Evolutionary conservation across 768 basidiomycete genomes (phyloP), one percentile per base, ranked within the genome.

Genomic region (Ramaria sp.): DNA sequence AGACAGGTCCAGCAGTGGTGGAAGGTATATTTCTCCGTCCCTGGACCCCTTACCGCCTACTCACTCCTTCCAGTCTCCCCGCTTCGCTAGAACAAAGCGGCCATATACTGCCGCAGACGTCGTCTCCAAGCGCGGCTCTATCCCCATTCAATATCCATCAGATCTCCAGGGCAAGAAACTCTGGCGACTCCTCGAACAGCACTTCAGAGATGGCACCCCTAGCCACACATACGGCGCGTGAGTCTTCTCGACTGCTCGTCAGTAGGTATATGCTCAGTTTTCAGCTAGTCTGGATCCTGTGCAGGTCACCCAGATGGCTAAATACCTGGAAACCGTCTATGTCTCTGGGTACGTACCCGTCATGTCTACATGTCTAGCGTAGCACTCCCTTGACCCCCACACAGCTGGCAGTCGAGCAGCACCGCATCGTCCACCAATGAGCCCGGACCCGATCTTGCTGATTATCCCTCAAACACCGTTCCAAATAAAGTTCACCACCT

Each of bases 381-480:
- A 33, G 12, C 30, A 57, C 30, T 15, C 31, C 4, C 15, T 30
- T 22, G 24, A 33, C 27, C 20, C 31, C n/a, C n/a, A 19, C 43
- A 46, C 54, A 57, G 55, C 9, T 91, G 88, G 89, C 89, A 91
- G 65, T 91, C 86, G 17, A 93, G 90, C 19, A 91, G 89, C 65
- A 98, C 94, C 2, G 96, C 96, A 1, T 87, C 89, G 0, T 87
- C 83, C 68, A 88, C 91, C 27, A 86, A 97, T 62, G 96, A 99
- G 71, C 96, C 96, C 22, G 96, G 96, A 34, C 96, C 96, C 12
- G 95, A 98, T 79, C 88, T 98, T 64, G 95, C 95, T 91, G 94
- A 97, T 70, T 97, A 98, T 72, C 96, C 96, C 1, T 95, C 89
- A 51, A 97, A 98, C 76, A 98, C 96, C 20, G 95, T 98, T 0